These are phyloP conservation scores for Amphicarpaea edgeworthii DNA, from an alignment of 306 rosid species.

Conservation along the genomic window DNA sequence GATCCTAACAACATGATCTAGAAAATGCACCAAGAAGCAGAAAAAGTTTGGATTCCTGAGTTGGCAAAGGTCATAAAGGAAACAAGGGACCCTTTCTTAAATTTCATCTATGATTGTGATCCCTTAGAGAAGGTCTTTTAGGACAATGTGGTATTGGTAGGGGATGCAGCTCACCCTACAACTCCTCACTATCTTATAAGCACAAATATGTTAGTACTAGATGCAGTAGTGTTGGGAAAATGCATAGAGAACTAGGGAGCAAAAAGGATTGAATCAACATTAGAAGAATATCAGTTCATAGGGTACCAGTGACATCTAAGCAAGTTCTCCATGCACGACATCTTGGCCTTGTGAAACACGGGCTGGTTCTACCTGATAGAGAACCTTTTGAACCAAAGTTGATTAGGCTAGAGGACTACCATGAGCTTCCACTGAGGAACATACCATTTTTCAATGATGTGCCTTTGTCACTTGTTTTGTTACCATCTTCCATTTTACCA, in stretches of 20 bases:
- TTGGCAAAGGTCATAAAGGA: slow-evolving; percentile 65
- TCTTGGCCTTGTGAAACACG: slow-evolving; percentile 77
- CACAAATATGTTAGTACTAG: slow-evolving; percentile 84
- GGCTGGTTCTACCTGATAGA: slow-evolving; percentile 57
- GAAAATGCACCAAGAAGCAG: slow-evolving; percentile 71
- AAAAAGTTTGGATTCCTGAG: slow-evolving; percentile 76
- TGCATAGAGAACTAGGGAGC: slow-evolving; percentile 77
- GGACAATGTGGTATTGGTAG: slow-evolving; percentile 80
- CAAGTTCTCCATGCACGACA: slow-evolving; percentile 80
- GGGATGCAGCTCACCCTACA: slow-evolving; percentile 93
- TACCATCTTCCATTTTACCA: not conserved
- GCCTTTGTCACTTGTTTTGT: slow-evolving; percentile 49
- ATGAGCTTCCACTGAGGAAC: slow-evolving; percentile 67
- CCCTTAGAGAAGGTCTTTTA: slow-evolving; percentile 62
- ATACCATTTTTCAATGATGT: slow-evolving; percentile 70
- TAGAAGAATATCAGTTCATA: slow-evolving; percentile 67
- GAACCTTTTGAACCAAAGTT: slow-evolving; percentile 61
- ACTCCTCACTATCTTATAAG: slow-evolving; percentile 87
- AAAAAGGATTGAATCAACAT: slow-evolving; percentile 63
- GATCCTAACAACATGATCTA: too few relatives aligned
- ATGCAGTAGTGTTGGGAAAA: slow-evolving; percentile 84
- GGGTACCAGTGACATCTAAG: slow-evolving; percentile 64
- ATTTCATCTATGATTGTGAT: slow-evolving; percentile 78
- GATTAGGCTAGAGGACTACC: slow-evolving; percentile 56
- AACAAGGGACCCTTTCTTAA: slow-evolving; percentile 78